Base-by-base conservation (phyloP, 2,329 filamentous ascomycete genomes). In the Aspergillus pseudoviridinutans region DNA sequence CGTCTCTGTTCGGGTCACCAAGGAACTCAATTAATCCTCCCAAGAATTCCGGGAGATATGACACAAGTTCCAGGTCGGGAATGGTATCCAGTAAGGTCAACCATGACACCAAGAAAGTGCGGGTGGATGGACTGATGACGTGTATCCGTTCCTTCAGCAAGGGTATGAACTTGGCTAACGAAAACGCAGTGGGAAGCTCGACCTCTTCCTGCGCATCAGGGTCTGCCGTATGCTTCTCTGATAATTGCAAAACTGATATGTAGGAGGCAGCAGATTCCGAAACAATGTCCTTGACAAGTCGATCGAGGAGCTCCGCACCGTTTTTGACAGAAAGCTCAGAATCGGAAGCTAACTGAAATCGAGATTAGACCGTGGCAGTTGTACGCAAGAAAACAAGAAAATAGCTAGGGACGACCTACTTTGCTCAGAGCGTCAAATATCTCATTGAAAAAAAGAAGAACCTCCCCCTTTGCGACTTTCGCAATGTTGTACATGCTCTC, bases 401-500 rank as follows among this genome's bases (percentile, higher is more conserved):
- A 44, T 24, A 44, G 41, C 32, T 9, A 50, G 25, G 38, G 51
- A 20, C 17, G 32, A 58, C 77, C 61, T 78, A 95, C 92, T 84
- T 97, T 97, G 79, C 92, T 96, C 55, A 99, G 80, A 24, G 94
- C 92, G 78, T 99, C 94, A 71, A 99, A 99, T 62, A 99, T 94
- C 68, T 95, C 90, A 76, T 99, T 99, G 77, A 99, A 99, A 80
- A 96, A 99, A 44, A 95, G 85, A 63, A 99, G 77, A 22, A 99
- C 94, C 76, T 99, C 94, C 41, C 95, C 94, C 77, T 99, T 99
- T 59, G 93, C 94, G 50, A 99, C 94, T 78, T 99, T 99, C 70
- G 94, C 92, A 71, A 99, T 99, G 76, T 99, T 99, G 79, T 99
- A 99, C 94, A 99, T 99, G 75, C 92, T 95, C 79, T 99, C 94